These are phyloP conservation scores for sorghum (Sorghum bicolor) DNA, from an alignment of 176 grass and related monocot genomes.

Conservation along the genomic window DNA sequence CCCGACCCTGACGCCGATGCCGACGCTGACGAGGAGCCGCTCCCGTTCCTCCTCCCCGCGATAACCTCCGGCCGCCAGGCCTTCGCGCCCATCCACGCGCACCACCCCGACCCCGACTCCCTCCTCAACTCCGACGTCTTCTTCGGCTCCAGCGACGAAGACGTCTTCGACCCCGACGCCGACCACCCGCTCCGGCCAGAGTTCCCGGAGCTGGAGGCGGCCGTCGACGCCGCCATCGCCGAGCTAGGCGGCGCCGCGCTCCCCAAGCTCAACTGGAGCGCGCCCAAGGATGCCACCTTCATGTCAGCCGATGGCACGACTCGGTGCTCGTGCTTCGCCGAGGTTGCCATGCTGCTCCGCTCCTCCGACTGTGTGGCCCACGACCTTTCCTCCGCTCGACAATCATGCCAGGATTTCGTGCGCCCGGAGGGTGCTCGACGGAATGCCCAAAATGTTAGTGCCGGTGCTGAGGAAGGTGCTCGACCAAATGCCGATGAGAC, in stretches of 20 bases:
- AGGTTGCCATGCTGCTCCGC: constrained; percentile 75
- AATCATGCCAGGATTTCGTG: constrained; percentile 38
- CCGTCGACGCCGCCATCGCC: constrained; percentile 58
- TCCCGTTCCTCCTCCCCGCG: constrained; percentile 58
- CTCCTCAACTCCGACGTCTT: constrained; percentile 41
- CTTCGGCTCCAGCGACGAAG: constrained; percentile 26
- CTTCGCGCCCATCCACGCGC: constrained; percentile 38
- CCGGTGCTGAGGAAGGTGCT: neutral
- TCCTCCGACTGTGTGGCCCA: constrained; percentile 71
- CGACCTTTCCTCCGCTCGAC: constrained; percentile 44
- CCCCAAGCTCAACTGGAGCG: constrained; percentile 89
- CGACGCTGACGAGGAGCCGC: neutral
- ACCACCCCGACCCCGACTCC: constrained; percentile 56
- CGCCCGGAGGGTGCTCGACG: constrained; percentile 3
- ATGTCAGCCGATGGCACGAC: constrained; percentile 62
- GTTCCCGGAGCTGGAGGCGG: constrained; percentile 77
- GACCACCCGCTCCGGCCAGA: constrained; percentile 29
- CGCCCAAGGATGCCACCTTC: constrained; percentile 83
- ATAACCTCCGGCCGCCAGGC: constrained; percentile 37
- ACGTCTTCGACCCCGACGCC: constrained; percentile 14
- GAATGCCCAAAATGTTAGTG: neutral
- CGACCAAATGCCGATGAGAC: neutral
- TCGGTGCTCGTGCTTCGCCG: constrained; percentile 63
- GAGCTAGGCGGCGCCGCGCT: constrained; percentile 60
- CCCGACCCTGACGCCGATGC: neutral